phyloP scores from a whole-genome alignment of 208 protist genomes.

The Leishmania aethiopica region DNA sequence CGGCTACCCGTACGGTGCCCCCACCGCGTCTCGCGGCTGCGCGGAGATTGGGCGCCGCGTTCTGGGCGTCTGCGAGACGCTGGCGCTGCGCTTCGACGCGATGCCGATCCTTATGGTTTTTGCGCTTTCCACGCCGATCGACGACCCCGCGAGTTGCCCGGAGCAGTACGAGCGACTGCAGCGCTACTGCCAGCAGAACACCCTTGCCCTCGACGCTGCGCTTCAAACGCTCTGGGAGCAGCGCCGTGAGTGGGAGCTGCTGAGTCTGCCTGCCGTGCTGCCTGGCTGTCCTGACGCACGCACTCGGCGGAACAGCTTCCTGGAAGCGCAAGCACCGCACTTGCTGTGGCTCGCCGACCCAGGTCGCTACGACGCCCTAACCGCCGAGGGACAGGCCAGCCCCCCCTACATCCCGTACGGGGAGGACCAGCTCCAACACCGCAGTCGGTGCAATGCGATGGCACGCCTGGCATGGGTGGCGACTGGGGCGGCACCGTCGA shows the following conservation, averaged over 20 bases:
- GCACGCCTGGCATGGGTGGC: conserved; percentile 64
- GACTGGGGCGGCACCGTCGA: conserved; percentile 32
- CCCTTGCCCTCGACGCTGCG: conserved; percentile 46
- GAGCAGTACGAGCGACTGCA: conserved; percentile 51
- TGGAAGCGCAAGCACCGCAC: conserved; percentile 67
- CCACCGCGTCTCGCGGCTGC: conserved; percentile 26
- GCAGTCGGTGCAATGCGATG: conserved; percentile 59
- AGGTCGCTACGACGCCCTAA: conserved; percentile 54
- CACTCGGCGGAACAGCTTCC: conserved; percentile 51
- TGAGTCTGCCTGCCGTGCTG: conserved; percentile 67
- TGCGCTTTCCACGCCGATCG: conserved; percentile 52
- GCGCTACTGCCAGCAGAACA: conserved; percentile 58
- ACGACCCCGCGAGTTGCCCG: conserved; percentile 41
- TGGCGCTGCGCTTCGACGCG: conserved; percentile 68
- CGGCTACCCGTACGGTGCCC: conserved; percentile 79
- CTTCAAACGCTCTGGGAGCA: conserved; percentile 49
- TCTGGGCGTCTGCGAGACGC: conserved; percentile 48
- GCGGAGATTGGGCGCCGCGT: conserved; percentile 40
- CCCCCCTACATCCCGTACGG: conserved; percentile 54
- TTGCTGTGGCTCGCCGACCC: conserved; percentile 76
- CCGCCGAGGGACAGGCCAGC: conserved; percentile 39
- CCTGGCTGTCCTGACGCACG: conserved; percentile 27
- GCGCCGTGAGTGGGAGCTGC: conserved; percentile 78
- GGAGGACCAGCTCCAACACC: conserved; percentile 48
- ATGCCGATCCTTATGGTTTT: conserved; percentile 62